These are phyloP conservation scores for Penicillium angulare DNA, from an alignment of 495 filamentous ascomycete genomes.

Conservation along the genomic window DNA sequence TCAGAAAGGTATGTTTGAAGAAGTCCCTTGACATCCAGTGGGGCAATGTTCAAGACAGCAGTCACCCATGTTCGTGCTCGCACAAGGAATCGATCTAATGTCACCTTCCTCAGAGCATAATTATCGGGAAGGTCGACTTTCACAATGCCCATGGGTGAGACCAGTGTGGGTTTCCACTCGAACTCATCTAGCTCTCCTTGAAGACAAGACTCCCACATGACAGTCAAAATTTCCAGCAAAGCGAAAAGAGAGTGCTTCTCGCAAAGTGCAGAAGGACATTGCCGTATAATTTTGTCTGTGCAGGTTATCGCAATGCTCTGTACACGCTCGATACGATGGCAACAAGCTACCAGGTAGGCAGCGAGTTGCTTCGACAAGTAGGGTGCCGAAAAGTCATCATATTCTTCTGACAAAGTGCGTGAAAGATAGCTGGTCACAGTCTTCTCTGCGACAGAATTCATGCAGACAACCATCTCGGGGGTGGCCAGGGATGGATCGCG, in stretches of 20 bases:
- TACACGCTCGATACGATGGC: conserved; percentile 85
- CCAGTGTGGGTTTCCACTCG: conserved; percentile 75
- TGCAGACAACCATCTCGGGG: conserved; percentile 77
- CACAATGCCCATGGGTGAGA: conserved; percentile 70
- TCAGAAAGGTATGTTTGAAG: conserved; percentile 93
- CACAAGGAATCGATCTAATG: conserved; percentile 73
- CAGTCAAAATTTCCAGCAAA: conserved; percentile 81
- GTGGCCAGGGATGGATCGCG: conserved; percentile 80
- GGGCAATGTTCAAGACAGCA: conserved; percentile 76
- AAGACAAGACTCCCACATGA: conserved; percentile 93
- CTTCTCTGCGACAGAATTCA: conserved; percentile 75
- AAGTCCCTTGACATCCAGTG: conserved; percentile 91
- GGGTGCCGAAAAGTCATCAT: conserved; percentile 73
- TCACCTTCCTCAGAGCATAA: conserved; percentile 72
- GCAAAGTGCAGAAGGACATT: conserved; percentile 86
- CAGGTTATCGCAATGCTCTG: conserved; percentile 78
- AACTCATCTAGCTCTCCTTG: conserved; percentile 94
- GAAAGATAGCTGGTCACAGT: conserved; percentile 72
- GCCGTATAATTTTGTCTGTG: conserved; percentile 77
- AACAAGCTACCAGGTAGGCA: conserved; percentile 79
- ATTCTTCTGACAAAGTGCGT: conserved; percentile 66
- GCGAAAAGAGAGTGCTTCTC: conserved; percentile 88
- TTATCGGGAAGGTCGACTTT: conserved; percentile 89
- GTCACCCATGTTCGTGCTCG: conserved; percentile 79
- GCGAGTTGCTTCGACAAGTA: conserved; percentile 86